Conservation (phyloP, 2,329 filamentous ascomycete species). For the Colletotrichum tabaci region DNA sequence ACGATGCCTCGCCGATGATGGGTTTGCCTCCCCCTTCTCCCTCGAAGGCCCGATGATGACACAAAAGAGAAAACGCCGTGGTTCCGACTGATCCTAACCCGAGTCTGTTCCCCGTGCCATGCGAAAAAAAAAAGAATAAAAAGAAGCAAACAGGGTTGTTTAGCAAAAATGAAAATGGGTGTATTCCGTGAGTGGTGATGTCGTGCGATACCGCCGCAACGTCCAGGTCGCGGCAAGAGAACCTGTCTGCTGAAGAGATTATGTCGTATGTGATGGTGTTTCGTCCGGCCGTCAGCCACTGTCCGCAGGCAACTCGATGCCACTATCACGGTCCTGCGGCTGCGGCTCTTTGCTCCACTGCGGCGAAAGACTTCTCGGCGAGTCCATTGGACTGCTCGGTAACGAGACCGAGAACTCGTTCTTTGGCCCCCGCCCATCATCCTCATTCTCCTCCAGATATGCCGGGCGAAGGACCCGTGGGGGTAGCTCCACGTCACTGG, state of each 20-base stretch:
- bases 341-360: conserved; percentile 42
- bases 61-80: conserved; percentile 39
- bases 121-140: neutral
- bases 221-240: conserved; percentile 38
- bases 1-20: conserved; percentile 34
- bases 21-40: conserved; percentile 20
- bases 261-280: conserved; percentile 1
- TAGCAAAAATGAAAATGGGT: conserved; percentile 1
- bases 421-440: conserved; percentile 47
- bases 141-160: neutral
- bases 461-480: conserved; percentile 80
- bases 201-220: conserved; percentile 40
- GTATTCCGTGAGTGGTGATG: conserved; percentile 44
- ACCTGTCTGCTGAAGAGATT: conserved; percentile 35
- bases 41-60: conserved; percentile 11
- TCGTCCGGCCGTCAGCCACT: conserved; percentile 47
- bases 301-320: conserved; percentile 64
- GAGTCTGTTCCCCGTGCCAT: conserved; percentile 24
- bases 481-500: conserved; percentile 85
- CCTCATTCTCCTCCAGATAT: conserved; percentile 71
- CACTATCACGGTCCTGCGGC: conserved; percentile 63
- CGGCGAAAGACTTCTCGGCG: conserved; percentile 32
- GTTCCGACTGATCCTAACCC: conserved; percentile 37
- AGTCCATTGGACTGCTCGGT: conserved; percentile 29
- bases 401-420: conserved; percentile 41